These are phyloP conservation scores for Geotrichum armillariae DNA, from an alignment of 1,139 yeast species.

Conservation along the genomic window DNA sequence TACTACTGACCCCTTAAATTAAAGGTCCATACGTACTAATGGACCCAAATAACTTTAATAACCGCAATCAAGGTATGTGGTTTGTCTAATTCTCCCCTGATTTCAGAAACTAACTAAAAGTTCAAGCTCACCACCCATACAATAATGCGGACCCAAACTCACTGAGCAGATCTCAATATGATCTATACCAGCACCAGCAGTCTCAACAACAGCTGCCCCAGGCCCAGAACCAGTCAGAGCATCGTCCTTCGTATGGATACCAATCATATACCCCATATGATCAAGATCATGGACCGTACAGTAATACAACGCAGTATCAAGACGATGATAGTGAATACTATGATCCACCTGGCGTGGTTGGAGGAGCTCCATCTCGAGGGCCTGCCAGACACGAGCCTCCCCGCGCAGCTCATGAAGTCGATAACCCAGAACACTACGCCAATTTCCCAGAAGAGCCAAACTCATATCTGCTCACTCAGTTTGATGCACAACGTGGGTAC, in stretches of 20 bases:
- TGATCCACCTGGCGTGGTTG: conserved; percentile 12
- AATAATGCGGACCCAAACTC: conserved; percentile 7
- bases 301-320: not conserved
- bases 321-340: conserved; percentile 18
- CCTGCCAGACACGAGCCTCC: not conserved
- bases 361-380: not conserved
- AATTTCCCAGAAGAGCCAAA: conserved; percentile 16
- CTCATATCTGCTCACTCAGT: conserved; percentile 4
- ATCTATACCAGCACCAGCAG: conserved; percentile 4
- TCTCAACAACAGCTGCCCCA: not conserved
- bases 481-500: not conserved
- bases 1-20: no score
- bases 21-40: no score
- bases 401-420: conserved; percentile 6
- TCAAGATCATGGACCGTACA: not conserved
- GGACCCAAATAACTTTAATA: conserved; percentile 2
- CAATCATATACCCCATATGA: conserved; percentile 9
- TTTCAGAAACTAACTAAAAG: not conserved
- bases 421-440: not conserved
- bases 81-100: not conserved
- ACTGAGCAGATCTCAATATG: conserved; percentile 8
- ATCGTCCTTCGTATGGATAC: not conserved
- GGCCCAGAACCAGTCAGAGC: not conserved
- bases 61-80: not conserved
- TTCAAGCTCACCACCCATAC: no score